Evolutionary conservation across 2,329 filamentous ascomycete genomes (phyloP).

Genomic region (Ploettnerulaceae sp.): DNA sequence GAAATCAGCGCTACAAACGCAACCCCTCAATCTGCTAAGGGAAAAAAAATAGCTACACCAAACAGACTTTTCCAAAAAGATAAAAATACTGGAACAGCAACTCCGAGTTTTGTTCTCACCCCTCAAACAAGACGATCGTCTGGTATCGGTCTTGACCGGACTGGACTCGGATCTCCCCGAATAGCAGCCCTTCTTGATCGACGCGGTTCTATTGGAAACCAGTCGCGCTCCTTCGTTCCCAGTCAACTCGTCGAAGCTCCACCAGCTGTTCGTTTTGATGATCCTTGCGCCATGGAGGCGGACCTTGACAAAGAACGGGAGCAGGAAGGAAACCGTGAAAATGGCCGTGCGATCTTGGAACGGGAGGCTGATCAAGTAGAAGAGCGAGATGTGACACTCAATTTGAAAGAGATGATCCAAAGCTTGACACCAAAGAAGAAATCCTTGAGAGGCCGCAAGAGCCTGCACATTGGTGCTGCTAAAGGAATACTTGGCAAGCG

Average conservation of each 20-base stretch:
- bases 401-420: slow-evolving; percentile 71
- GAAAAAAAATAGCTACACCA: slow-evolving; percentile 34
- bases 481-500: slow-evolving; percentile 70
- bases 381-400: slow-evolving; percentile 59
- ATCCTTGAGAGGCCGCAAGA: slow-evolving; percentile 63
- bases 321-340: slow-evolving; percentile 58
- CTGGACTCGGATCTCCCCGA: slow-evolving; percentile 70
- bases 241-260: slow-evolving; percentile 36
- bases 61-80: slow-evolving; percentile 51
- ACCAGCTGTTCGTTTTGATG: slow-evolving; percentile 60
- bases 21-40: slow-evolving; percentile 32
- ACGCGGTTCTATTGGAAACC: slow-evolving; percentile 65
- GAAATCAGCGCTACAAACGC: slow-evolving; percentile 36
- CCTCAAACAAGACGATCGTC: slow-evolving; percentile 57
- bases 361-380: slow-evolving; percentile 47
- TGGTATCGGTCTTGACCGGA: slow-evolving; percentile 63
- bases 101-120: slow-evolving; percentile 60
- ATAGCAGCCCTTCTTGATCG: slow-evolving; percentile 67
- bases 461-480: slow-evolving; percentile 69
- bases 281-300: slow-evolving; percentile 56
- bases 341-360: slow-evolving; percentile 50
- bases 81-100: slow-evolving; percentile 49
- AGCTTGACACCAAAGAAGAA: slow-evolving; percentile 75
- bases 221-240: slow-evolving; percentile 58
- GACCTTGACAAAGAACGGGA: slow-evolving; percentile 59